Conservation (phyloP, 2,329 filamentous ascomycete species). For the Epichloe sp. region DNA sequence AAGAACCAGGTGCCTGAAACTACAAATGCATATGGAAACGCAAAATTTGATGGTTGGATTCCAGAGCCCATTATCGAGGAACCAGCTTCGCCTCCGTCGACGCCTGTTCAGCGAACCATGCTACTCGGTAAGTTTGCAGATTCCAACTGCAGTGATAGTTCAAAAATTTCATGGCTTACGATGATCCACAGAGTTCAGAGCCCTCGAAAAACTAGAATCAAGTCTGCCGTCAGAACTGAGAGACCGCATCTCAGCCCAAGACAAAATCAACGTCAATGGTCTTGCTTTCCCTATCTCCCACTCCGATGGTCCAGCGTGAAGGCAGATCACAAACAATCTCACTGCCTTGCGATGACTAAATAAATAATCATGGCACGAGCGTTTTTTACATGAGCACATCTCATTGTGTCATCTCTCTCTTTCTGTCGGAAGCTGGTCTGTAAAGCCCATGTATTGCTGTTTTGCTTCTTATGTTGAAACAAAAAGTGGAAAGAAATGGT, state of each 20-base stretch:
- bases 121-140: conserved; percentile 17
- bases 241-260: neutral
- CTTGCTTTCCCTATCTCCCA: neutral
- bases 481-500: neutral
- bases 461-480: neutral
- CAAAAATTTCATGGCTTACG: neutral
- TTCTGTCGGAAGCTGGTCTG: neutral
- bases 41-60: conserved; percentile 9
- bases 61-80: conserved; percentile 24
- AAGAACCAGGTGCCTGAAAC: neutral
- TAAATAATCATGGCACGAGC: neutral
- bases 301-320: neutral
- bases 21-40: neutral
- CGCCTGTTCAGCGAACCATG: conserved; percentile 12
- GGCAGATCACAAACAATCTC: neutral
- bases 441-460: neutral
- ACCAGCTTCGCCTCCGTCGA: conserved; percentile 14
- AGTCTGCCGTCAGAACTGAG: neutral
- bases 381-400: neutral
- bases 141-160: neutral
- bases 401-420: neutral
- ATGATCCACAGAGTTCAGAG: neutral
- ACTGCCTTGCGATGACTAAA: too few relatives aligned
- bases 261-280: neutral
- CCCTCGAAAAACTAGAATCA: neutral